These are phyloP conservation scores for Silene noctiflora DNA, from an alignment of 179 eudicot genomes.

Conservation along the genomic window DNA sequence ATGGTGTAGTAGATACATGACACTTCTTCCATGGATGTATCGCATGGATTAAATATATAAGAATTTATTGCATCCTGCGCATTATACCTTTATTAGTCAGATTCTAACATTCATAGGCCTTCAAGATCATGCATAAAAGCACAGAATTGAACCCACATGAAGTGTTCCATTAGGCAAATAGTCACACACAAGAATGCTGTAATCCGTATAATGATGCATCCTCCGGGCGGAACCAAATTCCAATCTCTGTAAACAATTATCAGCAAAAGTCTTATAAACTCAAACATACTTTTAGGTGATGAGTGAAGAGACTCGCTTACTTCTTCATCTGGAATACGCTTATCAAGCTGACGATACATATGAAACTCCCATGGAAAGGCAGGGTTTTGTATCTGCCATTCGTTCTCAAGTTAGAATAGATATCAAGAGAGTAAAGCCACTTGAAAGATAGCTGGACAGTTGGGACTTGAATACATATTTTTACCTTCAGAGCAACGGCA, in stretches of 20 bases:
- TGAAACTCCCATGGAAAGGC: constrained; percentile 96
- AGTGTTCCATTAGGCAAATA: constrained; percentile 82
- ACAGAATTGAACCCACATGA: constrained; percentile 50
- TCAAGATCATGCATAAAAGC: constrained; percentile 11
- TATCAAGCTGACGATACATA: constrained; percentile 90
- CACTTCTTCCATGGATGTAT: constrained; percentile 78
- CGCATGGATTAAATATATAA: constrained; percentile 43
- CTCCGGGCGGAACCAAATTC: constrained; percentile 74
- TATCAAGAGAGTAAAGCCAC: constrained; percentile 1
- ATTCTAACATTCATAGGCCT: background rate
- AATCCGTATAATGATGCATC: constrained; percentile 80
- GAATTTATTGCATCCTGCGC: constrained; percentile 92
- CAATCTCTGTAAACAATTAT: constrained; percentile 50
- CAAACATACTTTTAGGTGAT: background rate
- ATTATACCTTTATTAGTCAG: constrained; percentile 20
- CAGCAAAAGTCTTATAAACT: constrained; percentile 9
- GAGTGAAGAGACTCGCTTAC: constrained; percentile 40
- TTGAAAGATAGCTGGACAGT: background rate
- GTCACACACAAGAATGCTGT: constrained; percentile 80
- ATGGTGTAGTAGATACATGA: constrained; percentile 84
- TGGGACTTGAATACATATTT: background rate
- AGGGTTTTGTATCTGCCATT: constrained; percentile 80
- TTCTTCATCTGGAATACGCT: constrained; percentile 48
- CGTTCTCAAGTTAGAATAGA: constrained; percentile 22
- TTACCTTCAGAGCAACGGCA: constrained; percentile 86